These are phyloP conservation scores for Rachicladosporium sp. DNA, from an alignment of 2,329 filamentous ascomycete species.

Conservation along the genomic window DNA sequence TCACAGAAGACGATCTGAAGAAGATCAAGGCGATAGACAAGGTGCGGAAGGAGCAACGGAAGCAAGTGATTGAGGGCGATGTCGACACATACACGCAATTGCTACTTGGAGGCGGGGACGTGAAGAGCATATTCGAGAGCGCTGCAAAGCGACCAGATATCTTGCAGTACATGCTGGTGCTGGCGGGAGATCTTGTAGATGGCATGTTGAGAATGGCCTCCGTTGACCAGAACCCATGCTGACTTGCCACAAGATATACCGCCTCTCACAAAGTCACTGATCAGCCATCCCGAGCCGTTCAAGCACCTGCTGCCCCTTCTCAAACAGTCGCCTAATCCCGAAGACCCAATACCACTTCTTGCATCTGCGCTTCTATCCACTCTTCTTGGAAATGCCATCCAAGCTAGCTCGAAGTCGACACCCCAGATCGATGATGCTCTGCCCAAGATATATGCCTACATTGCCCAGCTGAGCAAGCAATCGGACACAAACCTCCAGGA, in stretches of 20 bases:
- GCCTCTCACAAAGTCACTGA: conserved; percentile 61
- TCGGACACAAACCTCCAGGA: conserved; percentile 85
- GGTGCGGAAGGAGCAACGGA: conserved; percentile 80
- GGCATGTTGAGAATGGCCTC: conserved; percentile 42
- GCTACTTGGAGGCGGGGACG: conserved; percentile 57
- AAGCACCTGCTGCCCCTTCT: conserved; percentile 76
- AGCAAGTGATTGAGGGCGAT: conserved; percentile 68
- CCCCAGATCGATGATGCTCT: conserved; percentile 61
- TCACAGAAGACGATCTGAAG: conserved; percentile 85
- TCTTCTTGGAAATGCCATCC: conserved; percentile 55
- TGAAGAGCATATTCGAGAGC: conserved; percentile 68
- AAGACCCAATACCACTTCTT: conserved; percentile 79
- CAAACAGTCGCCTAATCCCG: conserved; percentile 68
- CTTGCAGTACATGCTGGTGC: conserved; percentile 84
- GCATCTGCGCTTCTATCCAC: conserved; percentile 76
- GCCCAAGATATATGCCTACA: conserved; percentile 71
- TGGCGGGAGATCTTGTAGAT: conserved; percentile 77
- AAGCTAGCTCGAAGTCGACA: conserved; percentile 47
- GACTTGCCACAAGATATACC: conserved; percentile 52
- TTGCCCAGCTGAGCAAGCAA: conserved; percentile 71
- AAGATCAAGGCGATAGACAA: conserved; percentile 97
- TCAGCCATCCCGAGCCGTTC: conserved; percentile 56
- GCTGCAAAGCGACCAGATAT: conserved; percentile 80
- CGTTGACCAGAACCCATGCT: neutral
- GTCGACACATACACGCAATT: conserved; percentile 67